Conservation (phyloP, 495 filamentous ascomycete species). For the Parathielavia hyrcaniae region DNA sequence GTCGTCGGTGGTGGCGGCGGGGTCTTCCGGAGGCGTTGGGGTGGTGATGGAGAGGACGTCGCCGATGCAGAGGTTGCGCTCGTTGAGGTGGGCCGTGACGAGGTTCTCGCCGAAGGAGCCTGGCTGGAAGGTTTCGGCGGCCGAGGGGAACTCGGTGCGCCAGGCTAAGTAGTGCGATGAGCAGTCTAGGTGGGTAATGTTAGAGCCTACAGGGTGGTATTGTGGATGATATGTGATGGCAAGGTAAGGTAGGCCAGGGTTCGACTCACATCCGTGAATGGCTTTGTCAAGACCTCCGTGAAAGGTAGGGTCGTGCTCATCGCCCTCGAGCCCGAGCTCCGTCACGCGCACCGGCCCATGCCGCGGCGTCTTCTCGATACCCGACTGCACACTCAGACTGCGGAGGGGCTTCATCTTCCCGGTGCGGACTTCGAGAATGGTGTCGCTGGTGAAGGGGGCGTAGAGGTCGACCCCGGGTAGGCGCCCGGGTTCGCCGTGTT, state of each 20-base stretch:
- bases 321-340: conserved; percentile 43
- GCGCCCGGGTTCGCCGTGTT: conserved; percentile 5
- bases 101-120: conserved; percentile 57
- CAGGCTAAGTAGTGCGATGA: conserved; percentile 48
- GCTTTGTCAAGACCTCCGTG: conserved; percentile 54
- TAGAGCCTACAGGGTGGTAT: no score
- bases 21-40: neutral
- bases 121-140: conserved; percentile 38
- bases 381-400: conserved; percentile 40
- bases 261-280: conserved; percentile 46
- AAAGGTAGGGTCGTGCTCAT: conserved; percentile 52
- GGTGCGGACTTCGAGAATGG: conserved; percentile 48
- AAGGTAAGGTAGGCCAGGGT: neutral
- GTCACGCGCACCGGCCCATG: conserved; percentile 39
- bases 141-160: conserved; percentile 40
- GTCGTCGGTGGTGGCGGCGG: neutral
- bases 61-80: conserved; percentile 54
- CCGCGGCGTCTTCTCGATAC: conserved; percentile 47
- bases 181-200: conserved; percentile 36
- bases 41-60: conserved; percentile 43
- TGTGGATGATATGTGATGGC: neutral
- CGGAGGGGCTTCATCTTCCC: conserved; percentile 46
- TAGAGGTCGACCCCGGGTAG: conserved; percentile 32
- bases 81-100: conserved; percentile 45
- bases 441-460: conserved; percentile 41